A percentile compares a stretch with the other conserved stretches of the same genome.
phyloP scores from a whole-genome alignment of 2,329 filamentous ascomycete genomes.

The Fusarium longipes region DNA sequence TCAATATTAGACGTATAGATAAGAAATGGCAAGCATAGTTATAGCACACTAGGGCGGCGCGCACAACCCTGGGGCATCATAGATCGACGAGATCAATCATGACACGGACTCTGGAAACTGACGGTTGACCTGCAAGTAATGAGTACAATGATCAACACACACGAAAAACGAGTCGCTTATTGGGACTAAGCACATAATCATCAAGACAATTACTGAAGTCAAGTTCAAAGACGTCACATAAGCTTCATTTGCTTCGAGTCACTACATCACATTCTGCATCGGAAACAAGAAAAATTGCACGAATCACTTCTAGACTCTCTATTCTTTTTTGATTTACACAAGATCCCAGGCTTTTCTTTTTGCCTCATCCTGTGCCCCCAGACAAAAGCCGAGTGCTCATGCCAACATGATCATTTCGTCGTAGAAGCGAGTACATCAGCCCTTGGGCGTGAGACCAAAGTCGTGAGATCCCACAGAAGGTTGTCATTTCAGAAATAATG shows the following conservation, averaged over 20 bases:
- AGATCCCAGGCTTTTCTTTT: constrained; percentile 53
- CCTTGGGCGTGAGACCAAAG: constrained; percentile 43
- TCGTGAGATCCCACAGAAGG: constrained; percentile 43
- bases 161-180: too few relatives aligned
- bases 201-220: not conserved
- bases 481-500: constrained; percentile 44
- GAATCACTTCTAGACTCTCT: constrained; percentile 62
- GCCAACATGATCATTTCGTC: constrained; percentile 59
- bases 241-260: constrained; percentile 8
- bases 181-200: too few relatives aligned
- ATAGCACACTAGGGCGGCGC: not conserved
- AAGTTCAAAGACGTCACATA: not conserved
- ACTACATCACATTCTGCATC: constrained; percentile 2
- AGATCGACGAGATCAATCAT: not conserved
- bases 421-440: constrained; percentile 58
- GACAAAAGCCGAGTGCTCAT: constrained; percentile 58
- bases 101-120: not conserved
- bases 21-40: not conserved
- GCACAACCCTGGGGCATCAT: not conserved
- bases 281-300: constrained; percentile 35
- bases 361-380: constrained; percentile 58
- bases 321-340: constrained; percentile 62
- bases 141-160: too few relatives aligned
- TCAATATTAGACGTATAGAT: constrained; percentile 1
- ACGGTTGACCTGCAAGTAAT: too few relatives aligned